These are phyloP conservation scores for Tuber borchii DNA, from an alignment of 495 filamentous ascomycete species.

Conservation along the genomic window DNA sequence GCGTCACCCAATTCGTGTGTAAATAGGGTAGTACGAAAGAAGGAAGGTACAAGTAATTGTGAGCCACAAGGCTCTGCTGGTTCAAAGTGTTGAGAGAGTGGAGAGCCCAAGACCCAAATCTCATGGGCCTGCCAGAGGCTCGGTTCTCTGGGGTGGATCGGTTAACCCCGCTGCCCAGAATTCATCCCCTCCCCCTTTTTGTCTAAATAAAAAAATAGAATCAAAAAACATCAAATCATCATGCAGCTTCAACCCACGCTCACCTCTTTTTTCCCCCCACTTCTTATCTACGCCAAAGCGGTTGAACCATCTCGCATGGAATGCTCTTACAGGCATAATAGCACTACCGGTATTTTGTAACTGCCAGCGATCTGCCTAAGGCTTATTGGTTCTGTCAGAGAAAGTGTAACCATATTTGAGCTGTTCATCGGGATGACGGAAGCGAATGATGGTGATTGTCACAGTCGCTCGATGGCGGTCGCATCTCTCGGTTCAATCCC, in stretches of 20 bases:
- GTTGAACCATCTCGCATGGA: neutral
- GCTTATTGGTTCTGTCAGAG: neutral
- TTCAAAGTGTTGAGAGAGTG: neutral
- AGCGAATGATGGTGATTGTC: neutral
- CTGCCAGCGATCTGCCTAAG: neutral
- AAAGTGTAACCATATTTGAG: neutral
- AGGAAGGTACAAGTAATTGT: neutral
- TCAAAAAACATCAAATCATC: neutral
- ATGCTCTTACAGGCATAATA: neutral
- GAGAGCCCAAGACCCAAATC: neutral
- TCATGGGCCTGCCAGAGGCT: neutral
- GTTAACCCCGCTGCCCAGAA: neutral
- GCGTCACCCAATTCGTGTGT: neutral
- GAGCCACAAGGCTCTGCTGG: neutral
- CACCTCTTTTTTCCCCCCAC: neutral
- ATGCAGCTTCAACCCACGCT: conserved; percentile 1
- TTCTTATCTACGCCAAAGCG: neutral
- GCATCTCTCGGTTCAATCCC: neutral
- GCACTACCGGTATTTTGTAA: neutral
- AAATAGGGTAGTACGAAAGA: neutral
- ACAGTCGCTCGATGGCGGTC: neutral
- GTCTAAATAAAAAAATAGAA: neutral
- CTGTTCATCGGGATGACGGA: neutral
- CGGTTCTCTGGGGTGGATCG: neutral
- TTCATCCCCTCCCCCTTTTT: neutral